A percentile compares a stretch with the other conserved stretches of the same genome.
Evolutionary conservation across 2,329 filamentous ascomycete genomes (phyloP).

Genomic region (Emergomyces africanus): DNA sequence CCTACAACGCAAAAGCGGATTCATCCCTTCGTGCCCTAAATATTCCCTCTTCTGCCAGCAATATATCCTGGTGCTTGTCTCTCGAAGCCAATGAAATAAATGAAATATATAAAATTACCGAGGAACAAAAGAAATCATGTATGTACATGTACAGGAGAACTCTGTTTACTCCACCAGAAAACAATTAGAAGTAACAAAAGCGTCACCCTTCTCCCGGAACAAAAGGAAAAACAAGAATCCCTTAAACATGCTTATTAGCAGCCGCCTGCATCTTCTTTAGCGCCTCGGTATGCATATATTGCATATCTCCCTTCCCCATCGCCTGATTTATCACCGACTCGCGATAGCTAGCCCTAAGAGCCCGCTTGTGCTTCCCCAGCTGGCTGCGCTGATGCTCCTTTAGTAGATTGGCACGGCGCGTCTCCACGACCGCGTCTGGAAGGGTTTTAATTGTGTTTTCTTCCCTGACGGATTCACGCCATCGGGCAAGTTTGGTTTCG

Average conservation of each 20-base stretch:
- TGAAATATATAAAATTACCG: not conserved
- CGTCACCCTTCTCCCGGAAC: not conserved
- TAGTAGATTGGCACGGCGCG: conserved; percentile 37
- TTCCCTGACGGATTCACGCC: conserved; percentile 52
- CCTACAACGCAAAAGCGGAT: too few relatives aligned
- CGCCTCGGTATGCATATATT: conserved; percentile 64
- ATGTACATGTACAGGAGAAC: not conserved
- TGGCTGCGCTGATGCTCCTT: conserved; percentile 51
- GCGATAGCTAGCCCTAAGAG: conserved; percentile 43
- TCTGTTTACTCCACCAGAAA: not conserved
- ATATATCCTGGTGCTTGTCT: not conserved
- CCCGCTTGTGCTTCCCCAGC: conserved; percentile 46
- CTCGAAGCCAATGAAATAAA: too few relatives aligned
- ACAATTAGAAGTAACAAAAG: not conserved
- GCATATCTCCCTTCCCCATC: conserved; percentile 64
- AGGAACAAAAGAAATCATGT: not conserved
- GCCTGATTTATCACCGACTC: conserved; percentile 57
- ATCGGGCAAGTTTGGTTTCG: conserved; percentile 51
- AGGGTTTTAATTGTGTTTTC: conserved; percentile 39
- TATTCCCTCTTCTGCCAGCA: not conserved
- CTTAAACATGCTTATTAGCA: conserved; percentile 31
- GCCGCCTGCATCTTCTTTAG: conserved; percentile 65
- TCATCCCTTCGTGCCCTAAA: too few relatives aligned
- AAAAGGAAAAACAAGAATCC: not conserved
- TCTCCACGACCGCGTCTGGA: conserved; percentile 23